These are phyloP conservation scores for Lathyrus aphaca DNA, from an alignment of 306 rosid species.

Conservation along the genomic window DNA sequence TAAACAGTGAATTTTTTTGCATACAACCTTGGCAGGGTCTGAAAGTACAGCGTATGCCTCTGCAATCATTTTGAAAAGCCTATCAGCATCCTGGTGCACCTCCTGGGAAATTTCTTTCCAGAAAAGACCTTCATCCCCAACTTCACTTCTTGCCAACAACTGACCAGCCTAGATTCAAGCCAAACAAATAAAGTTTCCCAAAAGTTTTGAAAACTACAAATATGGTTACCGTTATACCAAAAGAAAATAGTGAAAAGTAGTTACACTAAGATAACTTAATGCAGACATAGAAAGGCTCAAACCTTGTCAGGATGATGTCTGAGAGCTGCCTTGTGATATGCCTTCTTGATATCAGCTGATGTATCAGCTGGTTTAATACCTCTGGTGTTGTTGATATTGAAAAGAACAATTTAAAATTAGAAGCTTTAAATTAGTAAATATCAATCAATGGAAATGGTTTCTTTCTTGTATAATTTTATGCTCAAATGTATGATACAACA, in stretches of 20 bases:
- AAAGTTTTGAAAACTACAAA: constrained; percentile 23
- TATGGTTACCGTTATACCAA: not conserved
- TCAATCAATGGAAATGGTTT: constrained; percentile 4
- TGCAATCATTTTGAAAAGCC: constrained; percentile 93
- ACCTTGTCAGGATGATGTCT: constrained; percentile 87
- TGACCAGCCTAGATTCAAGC: constrained; percentile 78
- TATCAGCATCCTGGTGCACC: constrained; percentile 86
- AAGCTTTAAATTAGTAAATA: constrained; percentile 31
- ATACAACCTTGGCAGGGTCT: constrained; percentile 70
- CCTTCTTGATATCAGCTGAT: constrained; percentile 66
- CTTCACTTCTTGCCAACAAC: constrained; percentile 80
- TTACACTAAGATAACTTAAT: constrained; percentile 22
- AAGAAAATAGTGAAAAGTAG: constrained; percentile 7
- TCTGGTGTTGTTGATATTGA: constrained; percentile 46
- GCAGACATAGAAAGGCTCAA: constrained; percentile 39
- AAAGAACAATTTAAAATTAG: constrained; percentile 31
- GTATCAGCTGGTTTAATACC: constrained; percentile 59
- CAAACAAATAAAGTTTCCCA: constrained; percentile 16
- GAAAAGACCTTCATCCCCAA: constrained; percentile 73
- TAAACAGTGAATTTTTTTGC: constrained; percentile 27
- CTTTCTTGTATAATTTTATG: constrained; percentile 11
- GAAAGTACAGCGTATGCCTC: constrained; percentile 96
- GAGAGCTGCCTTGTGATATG: constrained; percentile 78
- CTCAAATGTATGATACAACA: constrained; percentile 1
- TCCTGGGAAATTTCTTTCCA: constrained; percentile 87